phyloP scores from a whole-genome alignment of 2,329 filamentous ascomycete genomes.

The Pseudocercospora cruenta region DNA sequence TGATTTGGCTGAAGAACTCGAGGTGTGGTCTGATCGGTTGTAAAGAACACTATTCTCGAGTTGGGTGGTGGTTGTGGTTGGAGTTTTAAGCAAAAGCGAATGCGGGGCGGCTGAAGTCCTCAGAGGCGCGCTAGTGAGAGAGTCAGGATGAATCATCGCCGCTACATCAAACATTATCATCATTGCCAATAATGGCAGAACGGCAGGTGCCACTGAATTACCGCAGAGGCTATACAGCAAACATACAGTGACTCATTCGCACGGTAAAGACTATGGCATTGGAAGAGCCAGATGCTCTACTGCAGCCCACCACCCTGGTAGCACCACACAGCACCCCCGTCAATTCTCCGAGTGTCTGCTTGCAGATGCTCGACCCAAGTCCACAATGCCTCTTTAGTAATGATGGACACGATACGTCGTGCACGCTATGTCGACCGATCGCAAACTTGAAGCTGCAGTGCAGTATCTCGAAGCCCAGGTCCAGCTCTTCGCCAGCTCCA shows the following conservation, averaged over 20 bases:
- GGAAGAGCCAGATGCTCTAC: not conserved
- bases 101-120: not conserved
- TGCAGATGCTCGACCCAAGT: not conserved
- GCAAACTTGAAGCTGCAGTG: not conserved
- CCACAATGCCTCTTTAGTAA: not conserved
- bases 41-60: not conserved
- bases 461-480: not conserved
- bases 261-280: not conserved
- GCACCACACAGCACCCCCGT: not conserved
- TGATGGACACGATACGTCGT: not conserved
- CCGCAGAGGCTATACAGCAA: not conserved
- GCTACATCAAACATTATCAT: not conserved
- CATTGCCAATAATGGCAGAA: not conserved
- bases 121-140: not conserved
- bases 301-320: not conserved
- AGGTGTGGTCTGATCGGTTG: not conserved
- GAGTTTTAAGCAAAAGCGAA: not conserved
- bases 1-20: not conserved
- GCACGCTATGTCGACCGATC: not conserved
- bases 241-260: not conserved
- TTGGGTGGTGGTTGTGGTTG: not conserved
- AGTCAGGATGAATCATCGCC: not conserved
- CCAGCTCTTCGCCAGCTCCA: not conserved
- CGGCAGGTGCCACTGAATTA: not conserved
- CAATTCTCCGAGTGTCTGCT: not conserved